A percentile compares a stretch with the other conserved stretches of the same genome.
Evolutionary conservation across 2,329 filamentous ascomycete species (phyloP).

Genomic region (Macrophomina phaseolina): DNA sequence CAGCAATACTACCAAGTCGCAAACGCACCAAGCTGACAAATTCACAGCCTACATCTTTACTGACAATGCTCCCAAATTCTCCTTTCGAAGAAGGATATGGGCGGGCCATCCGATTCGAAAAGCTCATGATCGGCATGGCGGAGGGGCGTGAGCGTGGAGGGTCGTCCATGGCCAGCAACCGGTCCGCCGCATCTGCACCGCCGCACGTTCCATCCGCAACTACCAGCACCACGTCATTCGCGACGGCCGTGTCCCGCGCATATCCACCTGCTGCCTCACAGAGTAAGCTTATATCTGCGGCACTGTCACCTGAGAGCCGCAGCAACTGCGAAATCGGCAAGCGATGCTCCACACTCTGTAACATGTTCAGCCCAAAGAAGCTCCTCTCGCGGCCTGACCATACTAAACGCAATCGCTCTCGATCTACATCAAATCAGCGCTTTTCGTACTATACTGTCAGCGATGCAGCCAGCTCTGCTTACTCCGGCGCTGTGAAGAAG

Average conservation of each 20-base stretch:
- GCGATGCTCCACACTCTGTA: not conserved
- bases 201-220: constrained; percentile 9
- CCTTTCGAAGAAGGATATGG: not conserved
- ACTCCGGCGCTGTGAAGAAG: not conserved
- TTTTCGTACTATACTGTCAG: not conserved
- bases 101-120: not conserved
- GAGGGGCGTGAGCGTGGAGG: not conserved
- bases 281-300: not conserved
- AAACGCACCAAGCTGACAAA: not conserved
- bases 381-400: not conserved
- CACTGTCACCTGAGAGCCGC: not conserved
- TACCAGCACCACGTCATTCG: constrained; percentile 14
- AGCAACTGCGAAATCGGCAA: not conserved
- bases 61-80: not conserved
- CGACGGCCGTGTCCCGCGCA: not conserved
- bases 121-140: not conserved
- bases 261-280: not conserved
- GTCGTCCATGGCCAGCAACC: not conserved
- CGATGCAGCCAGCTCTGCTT: not conserved
- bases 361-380: not conserved
- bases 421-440: not conserved
- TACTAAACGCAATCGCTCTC: not conserved
- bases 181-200: constrained; percentile 1
- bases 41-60: not conserved
- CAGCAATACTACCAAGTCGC: not conserved